Evolutionary conservation across 352 stramenopile genomes (phyloP), one percentile per base, ranked within the genome.

Genomic region (Thraustochytrium sp.): DNA sequence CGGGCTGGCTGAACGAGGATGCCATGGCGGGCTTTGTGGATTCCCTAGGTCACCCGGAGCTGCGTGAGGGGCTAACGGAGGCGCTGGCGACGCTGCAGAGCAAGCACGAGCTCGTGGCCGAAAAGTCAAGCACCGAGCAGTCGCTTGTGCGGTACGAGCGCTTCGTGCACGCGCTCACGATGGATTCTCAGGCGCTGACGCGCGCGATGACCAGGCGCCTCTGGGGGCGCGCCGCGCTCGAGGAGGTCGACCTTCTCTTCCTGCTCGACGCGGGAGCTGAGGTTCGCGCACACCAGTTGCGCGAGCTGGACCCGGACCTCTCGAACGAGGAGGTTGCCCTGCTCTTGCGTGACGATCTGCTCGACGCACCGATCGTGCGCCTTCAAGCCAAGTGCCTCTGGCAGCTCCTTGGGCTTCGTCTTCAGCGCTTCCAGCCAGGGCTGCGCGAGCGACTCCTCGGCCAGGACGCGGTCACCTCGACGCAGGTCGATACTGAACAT

Each of bases 261-360:
- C 11, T 55, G 16, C n/a, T 73, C n/a, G 74, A 65, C 11, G 11
- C 29, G 3, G 29, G 5, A 5, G 42, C n/a, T 9, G 23, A 8
- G 18, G 21, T 55, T 37, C 51, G 36, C 4, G 9, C 36, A 5
- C 16, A 73, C 8, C 11, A 55, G n/a, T 31, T 82, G 37, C 51
- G 37, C 8, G 55, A 82, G 36, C 53, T 82, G 16, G 74, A 82
- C 36, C 26, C 49, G 8, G 74, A 73, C 36, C 26, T 82, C n/a
- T 26, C 23, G 13, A 23, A 59, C n/a, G 42, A 55, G 5, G 65
- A 78, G 13, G 23, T 78, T 8, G 42, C 16, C 9, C n/a, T 78
- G 18, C n/a, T 78, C 13, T 42, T 55, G 23, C 9, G 29, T 11
- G 46, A 31, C 21, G 36, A 42, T 16, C 42, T 78, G 13, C 26